A percentile compares a stretch with the other conserved stretches of the same genome.
Conservation (phyloP, 2,329 filamentous ascomycete species). For the Ascochyta viciae-villosae region DNA sequence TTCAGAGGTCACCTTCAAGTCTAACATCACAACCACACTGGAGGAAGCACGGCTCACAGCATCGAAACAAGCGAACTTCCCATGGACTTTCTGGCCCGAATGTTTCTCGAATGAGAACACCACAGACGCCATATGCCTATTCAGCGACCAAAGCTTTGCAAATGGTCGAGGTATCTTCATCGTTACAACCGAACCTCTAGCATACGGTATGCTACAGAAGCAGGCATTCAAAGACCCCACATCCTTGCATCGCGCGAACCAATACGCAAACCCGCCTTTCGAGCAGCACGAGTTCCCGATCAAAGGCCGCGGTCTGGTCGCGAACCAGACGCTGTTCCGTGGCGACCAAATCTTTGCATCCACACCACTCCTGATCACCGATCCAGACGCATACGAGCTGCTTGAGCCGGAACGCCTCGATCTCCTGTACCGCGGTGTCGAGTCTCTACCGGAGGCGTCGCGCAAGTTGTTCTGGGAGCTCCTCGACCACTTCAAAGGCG, state of each 20-base stretch:
- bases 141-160: conserved; percentile 40
- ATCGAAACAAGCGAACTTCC: conserved; percentile 30
- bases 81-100: conserved; percentile 45
- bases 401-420: conserved; percentile 32
- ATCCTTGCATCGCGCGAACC: conserved; percentile 28
- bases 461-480: conserved; percentile 39
- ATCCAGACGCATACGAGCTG: conserved; percentile 36
- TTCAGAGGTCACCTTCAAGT: conserved; percentile 21
- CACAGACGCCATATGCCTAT: conserved; percentile 40
- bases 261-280: conserved; percentile 38
- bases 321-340: conserved; percentile 43
- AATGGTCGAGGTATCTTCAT: conserved; percentile 43
- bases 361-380: conserved; percentile 41
- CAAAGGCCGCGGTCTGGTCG: conserved; percentile 44
- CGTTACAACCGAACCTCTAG: conserved; percentile 33
- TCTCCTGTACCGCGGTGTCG: conserved; percentile 37
- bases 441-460: conserved; percentile 29
- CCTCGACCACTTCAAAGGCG: conserved; percentile 39
- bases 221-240: conserved; percentile 37
- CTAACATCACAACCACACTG: conserved; percentile 32
- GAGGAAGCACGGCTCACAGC: conserved; percentile 34
- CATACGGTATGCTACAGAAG: conserved; percentile 38
- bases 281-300: conserved; percentile 39
- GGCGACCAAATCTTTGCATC: conserved; percentile 46
- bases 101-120: conserved; percentile 39